Percentiles rank a stretch among this genome's conserved stretches.
Evolutionary conservation across 1,284 basidiomycete genomes (phyloP).

Genomic region (Heterobasidion occidentale): DNA sequence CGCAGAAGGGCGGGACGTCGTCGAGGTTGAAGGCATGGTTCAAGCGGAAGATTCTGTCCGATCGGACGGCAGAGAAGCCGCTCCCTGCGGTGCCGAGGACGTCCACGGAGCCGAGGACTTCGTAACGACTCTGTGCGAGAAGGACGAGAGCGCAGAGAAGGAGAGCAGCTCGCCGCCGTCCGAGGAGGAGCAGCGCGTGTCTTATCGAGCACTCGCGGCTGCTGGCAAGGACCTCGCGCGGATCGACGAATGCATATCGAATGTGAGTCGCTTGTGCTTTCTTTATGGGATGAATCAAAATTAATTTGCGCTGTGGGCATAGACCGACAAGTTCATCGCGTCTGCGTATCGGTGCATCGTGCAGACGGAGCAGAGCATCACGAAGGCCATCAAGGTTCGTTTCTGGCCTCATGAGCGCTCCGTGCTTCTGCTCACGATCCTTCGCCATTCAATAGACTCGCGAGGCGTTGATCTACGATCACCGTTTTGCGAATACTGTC

Average conservation of each 20-base stretch:
- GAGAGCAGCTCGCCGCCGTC: conserved; percentile 7
- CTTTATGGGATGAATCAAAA: not conserved
- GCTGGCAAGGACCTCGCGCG: conserved; percentile 45
- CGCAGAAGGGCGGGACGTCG: not conserved
- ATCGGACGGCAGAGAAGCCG: conserved; percentile 26
- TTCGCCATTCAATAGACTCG: conserved; percentile 2
- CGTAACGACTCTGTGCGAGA: conserved; percentile 14
- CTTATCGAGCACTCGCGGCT: conserved; percentile 36
- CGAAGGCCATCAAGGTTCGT: conserved; percentile 7
- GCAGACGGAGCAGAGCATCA: conserved; percentile 11
- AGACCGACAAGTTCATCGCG: conserved; percentile 7
- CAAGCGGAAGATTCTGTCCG: conserved; percentile 42
- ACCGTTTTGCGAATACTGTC: conserved; percentile 3
- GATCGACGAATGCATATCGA: conserved; percentile 40
- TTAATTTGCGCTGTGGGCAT: not conserved
- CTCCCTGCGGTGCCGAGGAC: conserved; percentile 15
- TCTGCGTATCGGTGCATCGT: conserved; percentile 8
- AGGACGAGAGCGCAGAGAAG: conserved; percentile 3
- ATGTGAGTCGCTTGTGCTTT: conserved; percentile 21
- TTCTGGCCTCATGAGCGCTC: not conserved
- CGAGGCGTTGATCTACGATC: conserved; percentile 6
- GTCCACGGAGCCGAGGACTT: conserved; percentile 18
- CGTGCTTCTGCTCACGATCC: not conserved
- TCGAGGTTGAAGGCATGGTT: conserved; percentile 48
- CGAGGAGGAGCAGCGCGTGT: conserved; percentile 27